A percentile compares a stretch with the other conserved stretches of the same genome.
Evolutionary conservation across 1,284 basidiomycete genomes (phyloP).

Genomic region (Leccinum holopus): DNA sequence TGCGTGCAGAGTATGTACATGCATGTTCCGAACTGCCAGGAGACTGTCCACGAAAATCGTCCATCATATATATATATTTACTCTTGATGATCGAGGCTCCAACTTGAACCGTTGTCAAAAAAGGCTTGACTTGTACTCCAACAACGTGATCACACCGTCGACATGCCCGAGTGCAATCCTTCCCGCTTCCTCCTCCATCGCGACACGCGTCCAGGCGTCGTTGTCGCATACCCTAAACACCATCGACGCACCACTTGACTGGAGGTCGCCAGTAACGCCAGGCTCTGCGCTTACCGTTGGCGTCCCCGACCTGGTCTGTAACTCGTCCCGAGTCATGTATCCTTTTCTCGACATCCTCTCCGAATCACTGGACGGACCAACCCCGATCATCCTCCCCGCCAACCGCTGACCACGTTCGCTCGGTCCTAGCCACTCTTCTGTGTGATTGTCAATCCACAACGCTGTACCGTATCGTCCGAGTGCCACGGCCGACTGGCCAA

Average conservation of each 20-base stretch:
- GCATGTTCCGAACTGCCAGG: neutral
- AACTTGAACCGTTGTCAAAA: too few species aligned
- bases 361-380: neutral
- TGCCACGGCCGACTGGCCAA: slow-evolving; percentile 51
- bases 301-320: neutral
- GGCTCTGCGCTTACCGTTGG: neutral
- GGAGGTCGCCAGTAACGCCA: neutral
- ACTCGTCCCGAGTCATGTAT: neutral
- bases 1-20: neutral
- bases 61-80: neutral
- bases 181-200: slow-evolving; percentile 60
- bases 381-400: slow-evolving; percentile 41
- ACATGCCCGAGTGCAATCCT: slow-evolving; percentile 53
- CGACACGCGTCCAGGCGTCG: slow-evolving; percentile 53
- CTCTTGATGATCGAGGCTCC: neutral
- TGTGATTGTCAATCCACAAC: slow-evolving; percentile 63
- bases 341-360: neutral
- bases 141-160: slow-evolving; percentile 50
- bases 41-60: neutral
- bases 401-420: slow-evolving; percentile 57
- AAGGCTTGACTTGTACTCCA: slow-evolving; percentile 40
- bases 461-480: slow-evolving; percentile 61
- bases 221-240: slow-evolving; percentile 46
- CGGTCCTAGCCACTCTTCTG: slow-evolving; percentile 47
- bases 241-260: slow-evolving; percentile 31